Percentiles rank a stretch among this genome's conserved stretches.
Conservation (phyloP, 306 rosid species). For the Cicer bijugum region DNA sequence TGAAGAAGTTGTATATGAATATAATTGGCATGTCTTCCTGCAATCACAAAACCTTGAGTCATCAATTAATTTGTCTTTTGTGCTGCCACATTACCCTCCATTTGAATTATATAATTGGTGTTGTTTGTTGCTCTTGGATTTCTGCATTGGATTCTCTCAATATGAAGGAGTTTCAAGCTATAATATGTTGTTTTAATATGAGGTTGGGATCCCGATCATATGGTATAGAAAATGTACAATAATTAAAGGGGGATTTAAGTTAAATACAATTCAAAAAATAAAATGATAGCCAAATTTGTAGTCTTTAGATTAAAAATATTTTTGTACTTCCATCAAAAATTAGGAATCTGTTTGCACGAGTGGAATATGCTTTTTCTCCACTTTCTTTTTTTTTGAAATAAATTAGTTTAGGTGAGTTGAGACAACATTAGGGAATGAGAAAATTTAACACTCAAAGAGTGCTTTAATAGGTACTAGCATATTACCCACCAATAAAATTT, state of each 20-base stretch:
- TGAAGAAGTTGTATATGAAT: neutral
- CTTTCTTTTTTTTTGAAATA: no score
- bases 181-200: neutral
- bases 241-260: slow-evolving; percentile 9
- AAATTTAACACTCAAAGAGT: neutral
- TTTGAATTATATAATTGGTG: slow-evolving; percentile 24
- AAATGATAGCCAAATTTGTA: no score
- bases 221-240: slow-evolving; percentile 16
- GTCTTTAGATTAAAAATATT: no score
- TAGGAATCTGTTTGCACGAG: no score
- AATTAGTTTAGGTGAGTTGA: no score
- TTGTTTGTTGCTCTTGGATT: slow-evolving; percentile 17
- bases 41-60: slow-evolving; percentile 42
- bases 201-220: slow-evolving; percentile 44
- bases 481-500: no score
- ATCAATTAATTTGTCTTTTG: slow-evolving; percentile 49
- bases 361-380: no score
- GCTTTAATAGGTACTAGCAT: no score
- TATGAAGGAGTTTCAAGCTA: slow-evolving; percentile 14
- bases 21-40: slow-evolving; percentile 38
- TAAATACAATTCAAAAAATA: no score
- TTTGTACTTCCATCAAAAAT: no score
- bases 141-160: slow-evolving; percentile 43
- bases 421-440: no score
- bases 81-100: slow-evolving; percentile 51